A percentile compares a stretch with the other conserved stretches of the same genome.
These are phyloP conservation scores for Mycena filopes DNA, from an alignment of 768 basidiomycete species.

Conservation along the genomic window DNA sequence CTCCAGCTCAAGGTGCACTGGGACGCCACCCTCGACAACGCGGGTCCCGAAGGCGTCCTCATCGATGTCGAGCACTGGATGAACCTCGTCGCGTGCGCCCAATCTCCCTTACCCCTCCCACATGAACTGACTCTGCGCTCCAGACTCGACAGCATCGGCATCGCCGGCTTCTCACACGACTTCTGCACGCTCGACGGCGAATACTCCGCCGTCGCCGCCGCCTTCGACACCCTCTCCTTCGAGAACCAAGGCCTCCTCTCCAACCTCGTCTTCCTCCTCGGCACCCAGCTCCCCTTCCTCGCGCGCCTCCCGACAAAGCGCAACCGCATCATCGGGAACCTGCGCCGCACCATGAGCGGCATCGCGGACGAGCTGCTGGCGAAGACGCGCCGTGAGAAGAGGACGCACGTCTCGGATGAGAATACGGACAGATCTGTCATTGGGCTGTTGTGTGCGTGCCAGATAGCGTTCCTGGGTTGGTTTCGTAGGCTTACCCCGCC, in stretches of 20 bases:
- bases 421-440: slow-evolving; percentile 32
- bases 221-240: slow-evolving; percentile 40
- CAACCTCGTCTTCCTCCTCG: slow-evolving; percentile 31
- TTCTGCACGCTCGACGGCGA: slow-evolving; percentile 55
- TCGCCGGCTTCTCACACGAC: slow-evolving; percentile 58
- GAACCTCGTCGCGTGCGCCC: slow-evolving; percentile 50
- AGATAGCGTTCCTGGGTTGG: not conserved
- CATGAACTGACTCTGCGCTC: not conserved
- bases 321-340: slow-evolving; percentile 11
- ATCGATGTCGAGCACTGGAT: slow-evolving; percentile 55
- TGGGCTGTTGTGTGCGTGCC: slow-evolving; percentile 19
- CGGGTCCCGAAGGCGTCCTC: slow-evolving; percentile 27
- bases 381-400: slow-evolving; percentile 28
- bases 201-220: slow-evolving; percentile 37
- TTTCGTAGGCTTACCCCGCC: not conserved
- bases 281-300: slow-evolving; percentile 27
- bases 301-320: slow-evolving; percentile 25
- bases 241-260: slow-evolving; percentile 7
- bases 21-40: slow-evolving; percentile 28
- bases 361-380: slow-evolving; percentile 32
- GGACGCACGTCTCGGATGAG: slow-evolving; percentile 19
- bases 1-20: slow-evolving; percentile 27
- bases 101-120: not conserved
- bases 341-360: slow-evolving; percentile 21
- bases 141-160: slow-evolving; percentile 58